Conservation (phyloP, 2,329 filamentous ascomycete species). For the Diaporthe sp. region DNA sequence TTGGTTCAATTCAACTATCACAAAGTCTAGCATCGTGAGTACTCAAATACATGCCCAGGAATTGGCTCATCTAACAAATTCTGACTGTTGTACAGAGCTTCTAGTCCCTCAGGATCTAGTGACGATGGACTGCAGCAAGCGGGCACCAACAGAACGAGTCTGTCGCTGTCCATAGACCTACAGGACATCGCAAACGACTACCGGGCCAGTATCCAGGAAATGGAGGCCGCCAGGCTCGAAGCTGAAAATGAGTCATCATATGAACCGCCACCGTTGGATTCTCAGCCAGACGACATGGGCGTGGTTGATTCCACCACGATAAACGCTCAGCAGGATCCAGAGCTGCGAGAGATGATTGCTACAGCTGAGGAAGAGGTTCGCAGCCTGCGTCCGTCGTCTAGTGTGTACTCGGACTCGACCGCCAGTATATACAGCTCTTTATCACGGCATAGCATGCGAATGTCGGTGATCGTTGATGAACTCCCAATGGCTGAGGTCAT, state of each 20-base stretch:
- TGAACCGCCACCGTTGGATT: neutral
- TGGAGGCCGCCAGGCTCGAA: neutral
- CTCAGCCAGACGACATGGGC: neutral
- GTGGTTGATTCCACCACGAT: neutral
- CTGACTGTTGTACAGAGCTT: neutral
- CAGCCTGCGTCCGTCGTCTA: neutral
- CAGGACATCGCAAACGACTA: neutral
- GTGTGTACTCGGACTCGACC: neutral
- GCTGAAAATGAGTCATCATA: neutral
- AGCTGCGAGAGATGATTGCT: constrained; percentile 1
- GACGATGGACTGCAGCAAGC: neutral
- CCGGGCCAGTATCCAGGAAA: neutral
- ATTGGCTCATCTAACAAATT: neutral
- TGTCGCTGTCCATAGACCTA: neutral
- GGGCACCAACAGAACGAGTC: neutral
- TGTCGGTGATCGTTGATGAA: neutral
- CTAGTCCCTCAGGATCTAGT: neutral
- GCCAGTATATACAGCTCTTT: constrained; percentile 11
- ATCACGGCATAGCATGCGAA: neutral
- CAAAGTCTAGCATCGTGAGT: neutral
- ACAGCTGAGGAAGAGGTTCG: neutral
- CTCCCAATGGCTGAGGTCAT: neutral
- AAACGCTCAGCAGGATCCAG: neutral
- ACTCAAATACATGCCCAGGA: neutral
- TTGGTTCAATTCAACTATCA: neutral